Evolutionary conservation across 805 yeast species (phyloP).

Genomic region (Hanseniaspora guilliermondii): DNA sequence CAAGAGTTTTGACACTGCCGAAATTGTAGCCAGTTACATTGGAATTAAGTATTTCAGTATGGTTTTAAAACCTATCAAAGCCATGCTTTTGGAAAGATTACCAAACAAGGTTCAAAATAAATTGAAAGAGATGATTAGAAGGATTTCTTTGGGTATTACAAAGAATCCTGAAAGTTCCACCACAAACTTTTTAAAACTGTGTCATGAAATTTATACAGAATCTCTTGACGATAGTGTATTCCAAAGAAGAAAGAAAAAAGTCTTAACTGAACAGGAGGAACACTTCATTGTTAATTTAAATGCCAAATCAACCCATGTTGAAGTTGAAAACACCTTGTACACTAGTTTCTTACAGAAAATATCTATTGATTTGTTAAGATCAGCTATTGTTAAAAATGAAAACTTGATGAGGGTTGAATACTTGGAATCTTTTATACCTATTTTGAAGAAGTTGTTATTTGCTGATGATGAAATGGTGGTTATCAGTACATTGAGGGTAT

Average conservation of each 20-base stretch:
- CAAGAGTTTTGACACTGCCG: constrained; percentile 79
- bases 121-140: constrained; percentile 63
- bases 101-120: constrained; percentile 58
- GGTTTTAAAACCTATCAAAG: constrained; percentile 57
- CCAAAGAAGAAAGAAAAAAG: constrained; percentile 17
- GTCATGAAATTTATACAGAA: constrained; percentile 58
- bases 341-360: constrained; percentile 57
- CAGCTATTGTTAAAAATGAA: constrained; percentile 54
- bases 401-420: constrained; percentile 46
- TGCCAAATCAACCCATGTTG: constrained; percentile 43
- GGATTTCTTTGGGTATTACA: constrained; percentile 67
- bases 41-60: constrained; percentile 42
- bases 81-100: constrained; percentile 49
- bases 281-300: constrained; percentile 68
- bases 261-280: constrained; percentile 36
- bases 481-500: constrained; percentile 50
- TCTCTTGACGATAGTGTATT: constrained; percentile 29
- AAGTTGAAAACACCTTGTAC: constrained; percentile 44
- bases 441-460: constrained; percentile 46
- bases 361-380: constrained; percentile 61
- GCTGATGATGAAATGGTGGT: constrained; percentile 71
- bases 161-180: constrained; percentile 50
- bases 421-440: constrained; percentile 62
- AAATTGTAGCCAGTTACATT: constrained; percentile 56
- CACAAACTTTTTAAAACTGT: constrained; percentile 50